Evolutionary conservation across 2,329 filamentous ascomycete genomes (phyloP).

Genomic region (Lasiodiplodia citricola): DNA sequence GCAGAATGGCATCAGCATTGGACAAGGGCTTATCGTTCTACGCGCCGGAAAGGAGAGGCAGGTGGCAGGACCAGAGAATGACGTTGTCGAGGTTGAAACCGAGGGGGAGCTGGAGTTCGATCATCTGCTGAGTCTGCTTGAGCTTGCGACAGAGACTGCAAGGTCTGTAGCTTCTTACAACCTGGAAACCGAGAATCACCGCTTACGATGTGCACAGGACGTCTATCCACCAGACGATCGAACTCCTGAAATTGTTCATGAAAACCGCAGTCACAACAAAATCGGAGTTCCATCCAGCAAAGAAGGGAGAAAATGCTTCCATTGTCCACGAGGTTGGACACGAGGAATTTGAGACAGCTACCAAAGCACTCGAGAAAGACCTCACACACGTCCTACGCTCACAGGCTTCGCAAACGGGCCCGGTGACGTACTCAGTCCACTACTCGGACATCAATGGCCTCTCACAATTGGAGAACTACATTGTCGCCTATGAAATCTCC

Average conservation of each 20-base stretch:
- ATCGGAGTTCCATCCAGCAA: slow-evolving; percentile 39
- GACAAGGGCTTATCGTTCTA: slow-evolving; percentile 38
- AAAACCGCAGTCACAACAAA: slow-evolving; percentile 35
- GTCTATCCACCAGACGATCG: slow-evolving; percentile 34
- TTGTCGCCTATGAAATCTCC: slow-evolving; percentile 41
- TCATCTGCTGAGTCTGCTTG: slow-evolving; percentile 40
- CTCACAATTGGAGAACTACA: slow-evolving; percentile 44
- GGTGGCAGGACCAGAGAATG: slow-evolving; percentile 33
- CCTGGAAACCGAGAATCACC: background rate
- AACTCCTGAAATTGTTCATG: slow-evolving; percentile 37
- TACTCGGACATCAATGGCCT: slow-evolving; percentile 44
- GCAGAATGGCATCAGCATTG: slow-evolving; percentile 31
- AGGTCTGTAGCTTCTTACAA: slow-evolving; percentile 2
- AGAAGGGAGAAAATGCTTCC: slow-evolving; percentile 37
- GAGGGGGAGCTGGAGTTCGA: slow-evolving; percentile 38
- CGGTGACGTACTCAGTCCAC: slow-evolving; percentile 39
- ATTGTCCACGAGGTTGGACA: slow-evolving; percentile 34
- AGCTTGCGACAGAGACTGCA: slow-evolving; percentile 34
- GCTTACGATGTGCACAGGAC: slow-evolving; percentile 1
- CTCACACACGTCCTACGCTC: slow-evolving; percentile 34
- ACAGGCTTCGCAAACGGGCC: slow-evolving; percentile 30
- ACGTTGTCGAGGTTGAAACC: slow-evolving; percentile 36
- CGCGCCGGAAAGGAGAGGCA: slow-evolving; percentile 33
- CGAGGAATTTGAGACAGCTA: slow-evolving; percentile 38
- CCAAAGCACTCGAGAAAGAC: slow-evolving; percentile 38